phyloP scores from a whole-genome alignment of 2,329 filamentous ascomycete species.

The Arthrobotrys pseudoclavata region DNA sequence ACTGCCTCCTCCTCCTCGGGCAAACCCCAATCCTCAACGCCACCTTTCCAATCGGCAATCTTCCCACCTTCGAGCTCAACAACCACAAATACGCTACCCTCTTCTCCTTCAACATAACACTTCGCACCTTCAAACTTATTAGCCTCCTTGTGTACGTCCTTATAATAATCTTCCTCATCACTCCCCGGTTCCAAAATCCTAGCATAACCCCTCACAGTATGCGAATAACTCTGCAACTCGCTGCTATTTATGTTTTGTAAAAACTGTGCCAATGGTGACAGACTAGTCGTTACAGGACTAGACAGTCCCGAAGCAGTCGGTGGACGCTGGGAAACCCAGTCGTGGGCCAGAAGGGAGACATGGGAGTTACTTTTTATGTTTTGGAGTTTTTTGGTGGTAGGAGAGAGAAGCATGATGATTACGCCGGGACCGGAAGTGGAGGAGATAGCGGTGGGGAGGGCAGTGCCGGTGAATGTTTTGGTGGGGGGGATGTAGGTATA shows the following conservation, averaged over 20 bases:
- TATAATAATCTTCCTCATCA: slow-evolving; percentile 87
- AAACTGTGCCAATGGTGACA: slow-evolving; percentile 83
- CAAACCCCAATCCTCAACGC: slow-evolving; percentile 46
- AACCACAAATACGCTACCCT: slow-evolving; percentile 89
- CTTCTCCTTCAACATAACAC: slow-evolving; percentile 82
- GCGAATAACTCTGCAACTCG: slow-evolving; percentile 87
- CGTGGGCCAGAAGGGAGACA: slow-evolving; percentile 94
- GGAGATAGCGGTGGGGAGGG: slow-evolving; percentile 57
- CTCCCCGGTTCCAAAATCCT: slow-evolving; percentile 78
- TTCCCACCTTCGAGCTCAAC: slow-evolving; percentile 67
- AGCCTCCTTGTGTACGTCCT: slow-evolving; percentile 86
- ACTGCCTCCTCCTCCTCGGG: slow-evolving; percentile 35
- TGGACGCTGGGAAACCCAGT: slow-evolving; percentile 95
- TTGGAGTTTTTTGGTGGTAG: slow-evolving; percentile 81
- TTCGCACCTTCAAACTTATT: slow-evolving; percentile 83
- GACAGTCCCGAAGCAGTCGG: slow-evolving; percentile 71
- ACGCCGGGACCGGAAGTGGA: slow-evolving; percentile 69
- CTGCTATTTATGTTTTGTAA: slow-evolving; percentile 92
- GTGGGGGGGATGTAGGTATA: slow-evolving; percentile 87
- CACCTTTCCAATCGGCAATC: slow-evolving; percentile 57
- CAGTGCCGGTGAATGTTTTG: slow-evolving; percentile 40
- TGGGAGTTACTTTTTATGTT: slow-evolving; percentile 87
- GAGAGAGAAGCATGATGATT: slow-evolving; percentile 93
- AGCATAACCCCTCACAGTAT: slow-evolving; percentile 92
- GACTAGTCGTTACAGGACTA: slow-evolving; percentile 73